Base-by-base conservation (phyloP, 2,329 filamentous ascomycete species). In the Coccinonectria pachysandricola region DNA sequence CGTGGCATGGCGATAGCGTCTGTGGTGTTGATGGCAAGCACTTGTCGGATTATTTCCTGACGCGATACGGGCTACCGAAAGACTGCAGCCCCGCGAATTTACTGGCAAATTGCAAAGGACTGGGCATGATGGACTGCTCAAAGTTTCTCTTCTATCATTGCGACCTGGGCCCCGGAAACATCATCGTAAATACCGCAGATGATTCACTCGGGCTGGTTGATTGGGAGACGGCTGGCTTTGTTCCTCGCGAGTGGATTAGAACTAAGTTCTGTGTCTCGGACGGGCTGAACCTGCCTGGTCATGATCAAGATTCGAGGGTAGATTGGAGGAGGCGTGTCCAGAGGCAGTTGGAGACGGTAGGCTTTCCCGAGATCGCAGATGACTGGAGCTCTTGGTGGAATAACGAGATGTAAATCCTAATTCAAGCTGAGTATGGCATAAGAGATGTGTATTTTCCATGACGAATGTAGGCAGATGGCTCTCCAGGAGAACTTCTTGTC, bases 111-210 rank as follows among this genome's bases (percentile, higher is more conserved):
- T 40, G 32, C 22, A 9, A 25, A 15, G 27, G 23, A 15, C 27
- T 50, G 12, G 43, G 42, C 8, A 51, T 54, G 41, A 51, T 54
- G 41, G 44, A 49, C 27, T 46, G 36, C 23, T 49, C 43, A 8
- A 32, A 26, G 12, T 37, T 48, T 15, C 34, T 45, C 2, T 51
- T 52, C 20, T 46, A 41, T 32, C 46, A 53, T 37, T 40, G 37
- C 23, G 42, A 53, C 34, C 37, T 54, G 21, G 49, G 44, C 6
- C 48, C 49, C 14, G 28, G 27, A 1, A 54, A 52, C 30, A 36
- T 53, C 21, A 32, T 54, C 25, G 40, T 51, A 10, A 38, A 49
- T 22, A 26, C 37, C 5, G 26, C 21, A 7, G 34, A 23, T 10
- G 27, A 39, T 3, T 35, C 24, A 4, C 28, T 53, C 12, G 45